These are phyloP conservation scores for Setomelanomma holmii DNA, from an alignment of 2,329 filamentous ascomycete species.

Conservation along the genomic window DNA sequence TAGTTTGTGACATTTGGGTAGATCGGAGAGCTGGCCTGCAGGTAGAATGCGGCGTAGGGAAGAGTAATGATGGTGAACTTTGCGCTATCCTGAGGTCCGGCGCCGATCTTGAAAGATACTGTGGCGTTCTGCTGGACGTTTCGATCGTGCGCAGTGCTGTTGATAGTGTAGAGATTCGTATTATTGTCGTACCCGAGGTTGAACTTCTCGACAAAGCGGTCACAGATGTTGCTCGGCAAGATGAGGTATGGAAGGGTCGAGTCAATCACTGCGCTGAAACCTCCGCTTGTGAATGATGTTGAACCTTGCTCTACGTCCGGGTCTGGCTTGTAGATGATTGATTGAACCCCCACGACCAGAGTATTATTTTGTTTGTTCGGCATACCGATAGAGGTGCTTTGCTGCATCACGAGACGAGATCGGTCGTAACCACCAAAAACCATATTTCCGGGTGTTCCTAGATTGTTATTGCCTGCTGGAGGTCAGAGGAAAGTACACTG, in stretches of 20 bases:
- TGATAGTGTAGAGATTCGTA: constrained; percentile 45
- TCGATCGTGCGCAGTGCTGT: constrained; percentile 26
- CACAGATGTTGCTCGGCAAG: constrained; percentile 44
- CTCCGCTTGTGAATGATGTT: constrained; percentile 17
- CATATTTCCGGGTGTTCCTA: constrained; percentile 40
- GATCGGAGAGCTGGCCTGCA: constrained; percentile 15
- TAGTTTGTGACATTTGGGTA: constrained; percentile 26
- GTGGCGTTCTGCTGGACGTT: constrained; percentile 36
- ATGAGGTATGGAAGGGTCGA: constrained; percentile 48
- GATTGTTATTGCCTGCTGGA: constrained; percentile 31
- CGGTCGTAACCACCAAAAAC: constrained; percentile 53
- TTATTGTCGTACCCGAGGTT: constrained; percentile 42
- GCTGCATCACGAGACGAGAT: constrained; percentile 30
- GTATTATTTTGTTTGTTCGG: constrained; percentile 25
- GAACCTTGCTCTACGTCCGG: constrained; percentile 12
- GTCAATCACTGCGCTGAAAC: constrained; percentile 46
- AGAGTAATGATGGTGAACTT: constrained; percentile 29
- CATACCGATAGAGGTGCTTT: constrained; percentile 26
- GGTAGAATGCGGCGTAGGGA: constrained; percentile 40
- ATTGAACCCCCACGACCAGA: constrained; percentile 35
- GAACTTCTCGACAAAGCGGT: constrained; percentile 46
- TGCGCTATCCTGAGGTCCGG: constrained; percentile 8
- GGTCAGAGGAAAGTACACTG: constrained; percentile 12
- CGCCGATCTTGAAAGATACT: constrained; percentile 34
- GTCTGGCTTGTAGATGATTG: constrained; percentile 31